phyloP scores from a whole-genome alignment of 805 yeast genomes.

The Hanseniaspora meyeri region DNA sequence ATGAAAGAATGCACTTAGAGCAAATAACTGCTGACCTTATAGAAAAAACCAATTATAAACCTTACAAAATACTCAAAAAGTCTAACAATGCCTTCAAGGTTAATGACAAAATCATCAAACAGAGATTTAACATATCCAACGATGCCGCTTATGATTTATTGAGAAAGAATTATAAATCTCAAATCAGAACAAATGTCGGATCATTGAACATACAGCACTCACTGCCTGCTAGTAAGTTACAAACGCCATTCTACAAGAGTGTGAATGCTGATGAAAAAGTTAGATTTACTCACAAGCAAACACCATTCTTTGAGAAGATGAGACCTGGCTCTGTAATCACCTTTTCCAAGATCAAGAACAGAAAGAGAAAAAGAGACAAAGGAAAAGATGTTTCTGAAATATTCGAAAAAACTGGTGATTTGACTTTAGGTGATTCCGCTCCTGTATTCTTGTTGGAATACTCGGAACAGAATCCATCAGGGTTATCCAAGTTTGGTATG shows the following conservation, averaged over 20 bases:
- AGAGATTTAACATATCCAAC: slow-evolving; percentile 73
- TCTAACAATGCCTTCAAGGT: slow-evolving; percentile 26
- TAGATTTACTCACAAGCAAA: slow-evolving; percentile 63
- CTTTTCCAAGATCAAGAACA: slow-evolving; percentile 58
- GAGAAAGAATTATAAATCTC: slow-evolving; percentile 77
- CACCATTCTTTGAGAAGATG: slow-evolving; percentile 45
- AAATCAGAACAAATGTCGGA: slow-evolving; percentile 84
- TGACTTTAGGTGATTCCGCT: slow-evolving; percentile 75
- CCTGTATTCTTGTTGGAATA: slow-evolving; percentile 72
- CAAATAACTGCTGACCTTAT: slow-evolving; percentile 15
- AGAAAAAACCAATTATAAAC: slow-evolving; percentile 1
- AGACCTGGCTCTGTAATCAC: slow-evolving; percentile 67
- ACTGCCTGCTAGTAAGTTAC: slow-evolving; percentile 72
- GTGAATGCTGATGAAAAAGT: slow-evolving; percentile 52
- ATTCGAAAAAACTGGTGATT: slow-evolving; percentile 56
- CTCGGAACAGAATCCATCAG: slow-evolving; percentile 76
- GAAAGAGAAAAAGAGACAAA: slow-evolving; percentile 82
- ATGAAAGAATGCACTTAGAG: slow-evolving; percentile 57
- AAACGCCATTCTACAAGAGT: slow-evolving; percentile 83
- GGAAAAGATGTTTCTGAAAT: slow-evolving; percentile 71
- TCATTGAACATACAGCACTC: slow-evolving; percentile 85
- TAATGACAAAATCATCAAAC: slow-evolving; percentile 27
- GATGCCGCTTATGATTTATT: slow-evolving; percentile 75
- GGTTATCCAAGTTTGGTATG: slow-evolving; percentile 86
- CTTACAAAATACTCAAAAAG: slow-evolving; percentile 13